Conservation (phyloP, 305 asterid genomes). For the Solanum hybrid region DNA sequence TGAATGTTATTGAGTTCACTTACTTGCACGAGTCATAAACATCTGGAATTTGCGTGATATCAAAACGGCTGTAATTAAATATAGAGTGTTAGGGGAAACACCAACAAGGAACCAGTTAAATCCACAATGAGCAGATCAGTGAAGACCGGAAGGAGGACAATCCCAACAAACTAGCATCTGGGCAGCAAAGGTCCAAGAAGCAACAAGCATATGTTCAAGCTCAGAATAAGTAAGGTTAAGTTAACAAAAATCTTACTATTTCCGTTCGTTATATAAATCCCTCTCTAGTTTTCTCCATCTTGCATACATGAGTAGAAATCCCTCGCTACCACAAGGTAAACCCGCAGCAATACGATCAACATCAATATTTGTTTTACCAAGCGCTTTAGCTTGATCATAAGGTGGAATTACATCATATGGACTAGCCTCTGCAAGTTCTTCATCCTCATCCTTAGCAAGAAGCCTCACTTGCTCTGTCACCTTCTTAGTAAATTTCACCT, state of each 20-base stretch:
- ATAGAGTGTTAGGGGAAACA: constrained; percentile 15
- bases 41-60: constrained; percentile 93
- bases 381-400: constrained; percentile 98
- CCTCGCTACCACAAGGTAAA: constrained; percentile 95
- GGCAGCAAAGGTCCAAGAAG: not conserved
- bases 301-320: constrained; percentile 97
- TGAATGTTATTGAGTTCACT: constrained; percentile 18
- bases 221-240: not conserved
- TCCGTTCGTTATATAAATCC: constrained; percentile 86
- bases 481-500: constrained; percentile 81
- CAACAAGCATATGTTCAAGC: constrained; percentile 1
- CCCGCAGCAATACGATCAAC: constrained; percentile 97
- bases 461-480: constrained; percentile 86
- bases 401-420: constrained; percentile 74
- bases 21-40: constrained; percentile 99
- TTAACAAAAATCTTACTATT: constrained; percentile 44
- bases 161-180: not conserved
- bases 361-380: constrained; percentile 94
- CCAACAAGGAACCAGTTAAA: not conserved
- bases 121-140: not conserved
- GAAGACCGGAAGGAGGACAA: not conserved
- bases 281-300: constrained; percentile 96
- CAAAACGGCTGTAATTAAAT: constrained; percentile 63
- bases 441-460: constrained; percentile 84
- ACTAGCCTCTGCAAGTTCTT: constrained; percentile 66